Base-by-base conservation (phyloP, 2,329 filamentous ascomycete genomes). In the Eutypa lata region DNA sequence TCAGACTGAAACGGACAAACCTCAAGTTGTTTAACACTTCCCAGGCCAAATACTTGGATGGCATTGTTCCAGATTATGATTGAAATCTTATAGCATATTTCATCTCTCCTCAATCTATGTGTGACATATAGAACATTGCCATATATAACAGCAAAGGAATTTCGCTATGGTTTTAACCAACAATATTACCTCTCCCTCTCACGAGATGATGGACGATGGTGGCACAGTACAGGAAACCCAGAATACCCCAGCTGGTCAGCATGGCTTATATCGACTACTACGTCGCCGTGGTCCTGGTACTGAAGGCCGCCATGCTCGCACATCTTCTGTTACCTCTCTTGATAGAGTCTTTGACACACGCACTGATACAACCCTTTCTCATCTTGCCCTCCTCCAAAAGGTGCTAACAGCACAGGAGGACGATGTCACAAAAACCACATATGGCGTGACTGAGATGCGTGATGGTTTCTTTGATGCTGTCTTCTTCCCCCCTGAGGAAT, bases 401-500 rank as follows among this genome's bases (percentile, higher is more conserved):
- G 42, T 55, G 46, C 54, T 61, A 46, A 60, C 53, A 28, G 51
- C 51, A 14, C 67, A 68, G 18, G 53, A 69, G 43, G 61, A 58
- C 38, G 58, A 59, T 43, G 56, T 73, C 11, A 19, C 42, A 24
- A 67, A 74, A 18, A 70, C 73, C 37, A 73, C 72, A 2, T 76
- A 76, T 56, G 75, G 74, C 24, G 64, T 78, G 26, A 62, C 63
- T 6, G 76, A 79, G 61, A 58, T 71, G 18, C 67, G 76, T 31
- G 76, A 78, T 57, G 72, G 74, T 49, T 77, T 77, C 62, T 78
- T 78, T 50, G 76, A 78, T 54, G 75, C 74, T 31, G 57, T 73
- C 37, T 82, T 79, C 54, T 60, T 75, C n/a, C 73, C 73, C 44
- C 73, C 75, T 1, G 64, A 71, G 3, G 63, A 71, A 3, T 51